Conservation (phyloP, 2,329 filamentous ascomycete species). For the Thermochaetoides dissita region DNA sequence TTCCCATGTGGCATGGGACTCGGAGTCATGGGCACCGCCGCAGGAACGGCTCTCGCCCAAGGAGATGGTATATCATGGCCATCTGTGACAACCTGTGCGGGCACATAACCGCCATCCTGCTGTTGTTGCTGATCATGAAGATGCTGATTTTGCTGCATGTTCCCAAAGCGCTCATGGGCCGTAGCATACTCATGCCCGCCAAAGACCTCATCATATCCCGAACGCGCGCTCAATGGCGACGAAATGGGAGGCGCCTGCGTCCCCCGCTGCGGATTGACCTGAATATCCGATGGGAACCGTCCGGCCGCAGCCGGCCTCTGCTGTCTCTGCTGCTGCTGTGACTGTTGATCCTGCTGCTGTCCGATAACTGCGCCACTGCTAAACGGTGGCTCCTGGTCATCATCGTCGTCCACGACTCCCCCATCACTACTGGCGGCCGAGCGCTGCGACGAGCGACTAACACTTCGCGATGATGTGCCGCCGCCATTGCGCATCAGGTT, state of each 20-base stretch:
- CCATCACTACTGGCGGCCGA: slow-evolving; percentile 62
- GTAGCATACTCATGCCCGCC: slow-evolving; percentile 48
- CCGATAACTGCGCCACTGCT: slow-evolving; percentile 42
- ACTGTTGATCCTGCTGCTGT: slow-evolving; percentile 35
- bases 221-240: slow-evolving; percentile 63
- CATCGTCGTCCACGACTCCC: slow-evolving; percentile 36
- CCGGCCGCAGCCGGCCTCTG: slow-evolving; percentile 72
- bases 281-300: slow-evolving; percentile 88
- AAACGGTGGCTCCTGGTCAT: slow-evolving; percentile 46
- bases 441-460: slow-evolving; percentile 51
- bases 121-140: background rate
- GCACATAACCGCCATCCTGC: no score
- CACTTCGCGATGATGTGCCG: slow-evolving; percentile 34
- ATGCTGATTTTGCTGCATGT: slow-evolving; percentile 14
- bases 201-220: slow-evolving; percentile 33
- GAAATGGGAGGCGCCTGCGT: slow-evolving; percentile 66
- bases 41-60: no score
- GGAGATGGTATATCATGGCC: no score
- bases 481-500: slow-evolving; percentile 76
- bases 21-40: no score
- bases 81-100: no score
- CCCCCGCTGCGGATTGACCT: slow-evolving; percentile 64
- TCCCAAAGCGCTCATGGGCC: slow-evolving; percentile 30
- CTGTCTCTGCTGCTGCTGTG: slow-evolving; percentile 17
- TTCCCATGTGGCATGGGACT: no score